These are phyloP conservation scores for Aureobasidium sp. DNA, from an alignment of 2,329 filamentous ascomycete species.

Conservation along the genomic window DNA sequence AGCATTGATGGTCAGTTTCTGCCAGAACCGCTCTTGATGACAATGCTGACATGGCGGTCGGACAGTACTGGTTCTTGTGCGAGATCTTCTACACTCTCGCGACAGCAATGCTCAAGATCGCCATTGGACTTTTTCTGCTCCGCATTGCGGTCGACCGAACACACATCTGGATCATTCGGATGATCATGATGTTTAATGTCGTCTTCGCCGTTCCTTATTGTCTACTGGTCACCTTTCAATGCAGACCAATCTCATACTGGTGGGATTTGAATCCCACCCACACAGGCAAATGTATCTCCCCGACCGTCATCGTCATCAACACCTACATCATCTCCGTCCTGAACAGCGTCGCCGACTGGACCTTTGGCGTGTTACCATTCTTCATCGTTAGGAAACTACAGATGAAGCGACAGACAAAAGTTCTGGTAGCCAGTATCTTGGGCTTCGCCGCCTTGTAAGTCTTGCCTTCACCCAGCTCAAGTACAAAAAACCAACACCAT, in stretches of 20 bases:
- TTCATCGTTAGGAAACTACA: slow-evolving; percentile 37
- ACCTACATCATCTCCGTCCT: slow-evolving; percentile 28
- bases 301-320: slow-evolving; percentile 42
- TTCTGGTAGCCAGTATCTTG: slow-evolving; percentile 33
- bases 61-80: slow-evolving; percentile 50
- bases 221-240: slow-evolving; percentile 48
- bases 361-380: slow-evolving; percentile 36
- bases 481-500: slow-evolving; percentile 15
- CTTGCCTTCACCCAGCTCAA: slow-evolving; percentile 37
- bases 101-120: slow-evolving; percentile 44
- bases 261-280: slow-evolving; percentile 40
- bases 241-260: slow-evolving; percentile 45
- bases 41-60: too few relatives aligned
- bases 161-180: slow-evolving; percentile 43
- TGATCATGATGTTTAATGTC: slow-evolving; percentile 41
- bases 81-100: slow-evolving; percentile 48
- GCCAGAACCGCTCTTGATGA: too few relatives aligned
- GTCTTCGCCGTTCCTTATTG: slow-evolving; percentile 44
- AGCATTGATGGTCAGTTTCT: slow-evolving; percentile 3
- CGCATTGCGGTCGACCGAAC: slow-evolving; percentile 41
- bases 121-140: slow-evolving; percentile 49
- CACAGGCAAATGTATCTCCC: slow-evolving; percentile 36
- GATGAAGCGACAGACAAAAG: slow-evolving; percentile 34
- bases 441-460: slow-evolving; percentile 32
- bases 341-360: slow-evolving; percentile 37